Base-by-base conservation (phyloP, 257 asterid genomes). In the Solanum microdontum region DNA sequence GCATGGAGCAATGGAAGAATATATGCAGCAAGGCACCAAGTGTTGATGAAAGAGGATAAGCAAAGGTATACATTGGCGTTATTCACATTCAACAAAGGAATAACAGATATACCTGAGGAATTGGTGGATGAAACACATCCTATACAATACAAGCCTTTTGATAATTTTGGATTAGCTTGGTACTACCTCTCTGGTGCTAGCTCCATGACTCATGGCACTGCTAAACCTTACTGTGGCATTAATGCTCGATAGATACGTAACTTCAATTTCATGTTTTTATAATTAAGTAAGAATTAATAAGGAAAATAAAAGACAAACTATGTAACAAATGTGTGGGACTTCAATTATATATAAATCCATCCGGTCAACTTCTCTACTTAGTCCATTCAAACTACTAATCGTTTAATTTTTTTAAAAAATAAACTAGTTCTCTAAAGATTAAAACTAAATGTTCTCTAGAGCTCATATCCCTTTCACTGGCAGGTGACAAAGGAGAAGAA, bases 1-100 rank as follows among this genome's bases (percentile, higher is more conserved):
- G 97, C 96, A 82, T 94, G 97, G 97, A 94, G 97, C 93, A 94
- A 94, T 88, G 95, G 92, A 84, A 92, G 93, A 88, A 88, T 94
- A 87, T 86, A 86, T 45, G 73, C 96, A 75, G 88, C 95, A 26
- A 77, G 77, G 90, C 97, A 94, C 89, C 88, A 76, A 90, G 98
- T 94, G 87, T 80, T 87, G 8, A 85, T 93, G 93, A 87, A 88
- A 83, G 94, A 83, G 51, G 89, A 88, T 62, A 84, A 88, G 89
- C 87, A 90, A 74, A 93, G 98, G 79, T 92, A 90, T 76, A 88
- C 93, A 64, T 32, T 93, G 11, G 94, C 91, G 7, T 23, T 91
- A 10, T 93, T 94, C 89, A 89, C 97, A 13, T 94, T 90, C 89
- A 93, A 91, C 84, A 87, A 91, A 64, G 97, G 94, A 5, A 87